A percentile compares a stretch with the other conserved stretches of the same genome.
Evolutionary conservation across 805 yeast species (phyloP).

Genomic region (Hermanozyma aechmeae): DNA sequence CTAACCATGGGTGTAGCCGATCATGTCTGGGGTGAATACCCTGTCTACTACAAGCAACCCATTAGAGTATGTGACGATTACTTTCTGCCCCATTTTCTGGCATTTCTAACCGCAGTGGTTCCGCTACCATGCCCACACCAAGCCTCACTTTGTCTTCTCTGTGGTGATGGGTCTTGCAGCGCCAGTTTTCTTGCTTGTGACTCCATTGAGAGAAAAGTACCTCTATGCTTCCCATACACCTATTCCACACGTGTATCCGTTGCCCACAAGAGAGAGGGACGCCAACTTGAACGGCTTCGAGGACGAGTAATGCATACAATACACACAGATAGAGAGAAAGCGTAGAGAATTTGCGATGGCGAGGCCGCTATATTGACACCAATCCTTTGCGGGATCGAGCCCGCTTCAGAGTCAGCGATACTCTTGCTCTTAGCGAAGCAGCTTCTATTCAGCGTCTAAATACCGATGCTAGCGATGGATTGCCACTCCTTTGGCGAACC

Average conservation of each 20-base stretch:
- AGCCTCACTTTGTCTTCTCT: slow-evolving; percentile 66
- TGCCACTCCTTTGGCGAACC: no score
- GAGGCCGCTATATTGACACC: no score
- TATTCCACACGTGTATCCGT: slow-evolving; percentile 51
- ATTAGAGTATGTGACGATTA: slow-evolving; percentile 40
- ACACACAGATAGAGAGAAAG: no score
- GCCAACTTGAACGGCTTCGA: slow-evolving; percentile 43
- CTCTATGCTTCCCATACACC: slow-evolving; percentile 57
- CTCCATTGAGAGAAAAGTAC: slow-evolving; percentile 64
- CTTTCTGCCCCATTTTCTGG: no score
- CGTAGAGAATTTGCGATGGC: no score
- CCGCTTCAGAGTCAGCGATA: no score
- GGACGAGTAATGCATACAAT: slow-evolving; percentile 33
- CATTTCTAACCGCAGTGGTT: slow-evolving; percentile 40
- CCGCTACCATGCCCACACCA: slow-evolving; percentile 67
- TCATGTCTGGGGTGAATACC: slow-evolving; percentile 40
- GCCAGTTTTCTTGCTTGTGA: slow-evolving; percentile 51
- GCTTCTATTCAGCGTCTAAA: no score
- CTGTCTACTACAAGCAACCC: slow-evolving; percentile 54
- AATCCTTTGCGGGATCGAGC: no score
- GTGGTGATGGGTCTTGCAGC: slow-evolving; percentile 57
- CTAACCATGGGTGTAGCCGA: slow-evolving; percentile 20
- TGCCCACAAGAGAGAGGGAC: slow-evolving; percentile 49
- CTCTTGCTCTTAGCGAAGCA: no score
- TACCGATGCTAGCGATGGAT: no score